Evolutionary conservation across 176 grass and related monocot genomes (phyloP).

Genomic region (Stipa capillata): DNA sequence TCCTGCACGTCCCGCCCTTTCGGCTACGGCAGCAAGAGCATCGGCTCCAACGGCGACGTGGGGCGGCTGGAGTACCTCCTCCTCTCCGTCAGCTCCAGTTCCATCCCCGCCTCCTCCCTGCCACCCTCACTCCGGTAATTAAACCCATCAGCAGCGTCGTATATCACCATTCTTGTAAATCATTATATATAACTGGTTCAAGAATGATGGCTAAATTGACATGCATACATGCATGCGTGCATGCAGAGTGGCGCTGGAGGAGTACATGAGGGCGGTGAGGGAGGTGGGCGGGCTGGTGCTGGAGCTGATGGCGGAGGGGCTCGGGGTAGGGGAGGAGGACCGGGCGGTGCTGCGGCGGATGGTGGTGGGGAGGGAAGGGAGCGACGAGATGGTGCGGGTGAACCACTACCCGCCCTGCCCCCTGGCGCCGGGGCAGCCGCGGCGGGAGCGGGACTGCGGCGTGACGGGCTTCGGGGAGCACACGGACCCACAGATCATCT

Average conservation of each 20-base stretch:
- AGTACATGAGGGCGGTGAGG: constrained; percentile 45
- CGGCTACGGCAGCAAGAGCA: constrained; percentile 70
- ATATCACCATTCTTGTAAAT: no score
- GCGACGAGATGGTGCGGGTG: constrained; percentile 57
- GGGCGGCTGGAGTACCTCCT: constrained; percentile 93
- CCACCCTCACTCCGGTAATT: constrained; percentile 12
- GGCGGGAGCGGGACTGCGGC: constrained; percentile 8
- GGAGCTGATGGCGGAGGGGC: constrained; percentile 66
- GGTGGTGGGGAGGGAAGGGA: constrained; percentile 31
- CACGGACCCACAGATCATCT: constrained; percentile 94
- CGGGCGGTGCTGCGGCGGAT: constrained; percentile 30
- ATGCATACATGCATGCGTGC: background rate
- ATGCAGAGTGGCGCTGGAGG: constrained; percentile 34
- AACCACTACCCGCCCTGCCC: constrained; percentile 81
- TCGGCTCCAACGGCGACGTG: constrained; percentile 71
- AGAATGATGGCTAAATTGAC: background rate
- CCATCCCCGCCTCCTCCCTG: background rate
- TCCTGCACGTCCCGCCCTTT: constrained; percentile 28
- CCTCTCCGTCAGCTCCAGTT: constrained; percentile 11
- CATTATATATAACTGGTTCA: no score
- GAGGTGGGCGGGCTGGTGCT: constrained; percentile 46
- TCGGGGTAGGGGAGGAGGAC: constrained; percentile 19
- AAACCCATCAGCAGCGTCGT: background rate
- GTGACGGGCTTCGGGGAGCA: constrained; percentile 92
- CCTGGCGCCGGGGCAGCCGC: constrained; percentile 3